Evolutionary conservation across 2,329 filamentous ascomycete genomes (phyloP).

Genomic region (Fusarium marasasianum): DNA sequence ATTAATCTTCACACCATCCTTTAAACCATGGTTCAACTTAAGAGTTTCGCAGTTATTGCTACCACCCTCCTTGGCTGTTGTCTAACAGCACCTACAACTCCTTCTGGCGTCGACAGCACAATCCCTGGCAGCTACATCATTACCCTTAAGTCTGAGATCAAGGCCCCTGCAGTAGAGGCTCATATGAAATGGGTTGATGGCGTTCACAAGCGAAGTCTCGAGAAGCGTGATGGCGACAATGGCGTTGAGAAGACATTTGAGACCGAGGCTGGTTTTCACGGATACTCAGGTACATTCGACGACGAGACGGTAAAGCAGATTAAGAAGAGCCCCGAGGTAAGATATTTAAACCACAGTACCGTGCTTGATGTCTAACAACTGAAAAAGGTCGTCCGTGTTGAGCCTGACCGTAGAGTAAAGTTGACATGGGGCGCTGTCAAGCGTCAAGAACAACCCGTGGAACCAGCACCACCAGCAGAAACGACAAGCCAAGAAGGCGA

Average conservation of each 20-base stretch:
- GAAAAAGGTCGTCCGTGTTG: conserved; percentile 42
- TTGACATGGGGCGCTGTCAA: conserved; percentile 22
- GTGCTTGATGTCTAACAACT: background rate
- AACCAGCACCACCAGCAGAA: background rate
- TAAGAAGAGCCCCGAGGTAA: conserved; percentile 54
- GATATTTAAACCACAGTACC: background rate
- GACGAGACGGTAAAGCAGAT: conserved; percentile 53
- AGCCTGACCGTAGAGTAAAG: conserved; percentile 44
- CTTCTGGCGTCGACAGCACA: conserved; percentile 30
- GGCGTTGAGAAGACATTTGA: conserved; percentile 47
- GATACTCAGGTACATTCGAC: conserved; percentile 57
- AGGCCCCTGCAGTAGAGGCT: conserved; percentile 54
- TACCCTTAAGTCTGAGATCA: conserved; percentile 64
- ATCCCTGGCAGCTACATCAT: conserved; percentile 65
- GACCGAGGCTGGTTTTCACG: conserved; percentile 47
- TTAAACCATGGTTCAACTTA: conserved; percentile 43
- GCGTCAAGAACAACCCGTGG: background rate
- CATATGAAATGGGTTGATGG: conserved; percentile 61
- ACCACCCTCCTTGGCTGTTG: conserved; percentile 37
- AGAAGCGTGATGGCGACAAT: conserved; percentile 53
- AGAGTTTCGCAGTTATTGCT: conserved; percentile 38
- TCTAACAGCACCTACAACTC: conserved; percentile 26
- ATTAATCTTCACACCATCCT: background rate
- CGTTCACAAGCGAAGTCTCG: conserved; percentile 63
- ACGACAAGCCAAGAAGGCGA: background rate